Conservation (phyloP, 2,329 filamentous ascomycete genomes). For the Trichoderma cornu-damae region DNA sequence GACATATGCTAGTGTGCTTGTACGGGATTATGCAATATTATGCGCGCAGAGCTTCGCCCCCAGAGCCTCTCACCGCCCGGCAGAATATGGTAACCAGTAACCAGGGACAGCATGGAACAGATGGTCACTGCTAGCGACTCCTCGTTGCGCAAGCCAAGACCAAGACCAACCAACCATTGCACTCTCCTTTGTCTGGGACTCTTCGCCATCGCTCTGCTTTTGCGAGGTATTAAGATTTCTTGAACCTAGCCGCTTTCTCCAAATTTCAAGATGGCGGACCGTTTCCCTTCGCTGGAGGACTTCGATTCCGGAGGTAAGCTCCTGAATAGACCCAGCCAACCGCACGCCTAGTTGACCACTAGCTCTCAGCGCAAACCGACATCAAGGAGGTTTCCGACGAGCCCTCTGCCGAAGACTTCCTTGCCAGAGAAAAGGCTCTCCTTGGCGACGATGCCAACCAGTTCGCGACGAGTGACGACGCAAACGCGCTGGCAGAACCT, state of each 20-base stretch:
- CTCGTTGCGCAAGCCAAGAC: slow-evolving; percentile 4
- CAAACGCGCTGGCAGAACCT: slow-evolving; percentile 57
- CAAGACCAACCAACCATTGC: background rate
- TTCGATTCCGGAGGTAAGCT: slow-evolving; percentile 61
- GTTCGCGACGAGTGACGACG: slow-evolving; percentile 74
- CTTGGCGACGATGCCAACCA: slow-evolving; percentile 91
- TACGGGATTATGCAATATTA: slow-evolving; percentile 24
- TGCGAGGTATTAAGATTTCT: background rate
- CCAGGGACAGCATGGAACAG: slow-evolving; percentile 17
- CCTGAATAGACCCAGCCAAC: slow-evolving; percentile 1
- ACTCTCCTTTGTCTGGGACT: slow-evolving; percentile 1
- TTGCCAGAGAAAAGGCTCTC: slow-evolving; percentile 81
- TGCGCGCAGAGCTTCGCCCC: slow-evolving; percentile 13
- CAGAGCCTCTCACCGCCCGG: slow-evolving; percentile 32
- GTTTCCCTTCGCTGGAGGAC: slow-evolving; percentile 74
- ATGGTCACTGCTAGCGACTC: slow-evolving; percentile 17
- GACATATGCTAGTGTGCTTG: slow-evolving; percentile 21
- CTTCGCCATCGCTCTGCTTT: background rate
- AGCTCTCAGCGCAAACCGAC: slow-evolving; percentile 59
- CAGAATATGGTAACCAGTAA: slow-evolving; percentile 31
- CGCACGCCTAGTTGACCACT: slow-evolving; percentile 12
- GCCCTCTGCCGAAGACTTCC: slow-evolving; percentile 72
- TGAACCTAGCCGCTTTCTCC: background rate
- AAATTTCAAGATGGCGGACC: slow-evolving; percentile 59
- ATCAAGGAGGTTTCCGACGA: slow-evolving; percentile 53